Evolutionary conservation across 2,329 filamentous ascomycete species (phyloP).

Genomic region (Diaporthe sp.): DNA sequence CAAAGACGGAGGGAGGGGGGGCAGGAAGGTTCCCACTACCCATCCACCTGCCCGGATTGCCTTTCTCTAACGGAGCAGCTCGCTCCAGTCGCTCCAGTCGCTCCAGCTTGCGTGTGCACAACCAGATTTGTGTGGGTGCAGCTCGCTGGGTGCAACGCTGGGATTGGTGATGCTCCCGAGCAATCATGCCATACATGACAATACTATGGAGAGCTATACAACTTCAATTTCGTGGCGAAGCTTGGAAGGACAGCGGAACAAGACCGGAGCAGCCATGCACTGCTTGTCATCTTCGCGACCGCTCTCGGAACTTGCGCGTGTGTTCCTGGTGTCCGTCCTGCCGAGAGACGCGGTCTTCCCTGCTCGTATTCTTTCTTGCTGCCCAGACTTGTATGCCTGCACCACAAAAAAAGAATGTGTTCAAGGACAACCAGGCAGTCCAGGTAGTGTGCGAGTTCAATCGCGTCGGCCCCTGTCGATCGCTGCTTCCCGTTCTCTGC

Average conservation of each 20-base stretch:
- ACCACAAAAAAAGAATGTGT: neutral
- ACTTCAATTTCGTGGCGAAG: slow-evolving; percentile 27
- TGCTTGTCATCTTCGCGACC: slow-evolving; percentile 2
- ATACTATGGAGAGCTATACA: slow-evolving; percentile 25
- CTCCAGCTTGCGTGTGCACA: slow-evolving; percentile 20
- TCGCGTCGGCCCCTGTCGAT: slow-evolving; percentile 31
- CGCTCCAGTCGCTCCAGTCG: slow-evolving; percentile 11
- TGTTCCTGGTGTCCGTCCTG: slow-evolving; percentile 14
- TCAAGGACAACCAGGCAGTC: neutral
- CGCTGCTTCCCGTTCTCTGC: slow-evolving; percentile 10
- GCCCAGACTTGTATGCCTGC: neutral
- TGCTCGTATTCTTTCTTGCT: slow-evolving; percentile 12
- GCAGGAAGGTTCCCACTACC: neutral
- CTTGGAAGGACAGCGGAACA: slow-evolving; percentile 15
- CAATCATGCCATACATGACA: slow-evolving; percentile 32
- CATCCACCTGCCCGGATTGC: slow-evolving; percentile 16
- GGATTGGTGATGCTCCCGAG: slow-evolving; percentile 8
- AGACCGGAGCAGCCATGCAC: slow-evolving; percentile 11
- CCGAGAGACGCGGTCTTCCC: neutral
- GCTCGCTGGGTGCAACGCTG: neutral
- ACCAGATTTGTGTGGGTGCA: slow-evolving; percentile 18
- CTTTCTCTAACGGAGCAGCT: slow-evolving; percentile 24
- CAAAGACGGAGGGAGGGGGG: slow-evolving; percentile 20
- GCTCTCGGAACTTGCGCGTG: slow-evolving; percentile 23
- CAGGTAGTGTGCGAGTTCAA: neutral